Evolutionary conservation across 495 filamentous ascomycete genomes (phyloP).

Genomic region (Neurospora sp.): DNA sequence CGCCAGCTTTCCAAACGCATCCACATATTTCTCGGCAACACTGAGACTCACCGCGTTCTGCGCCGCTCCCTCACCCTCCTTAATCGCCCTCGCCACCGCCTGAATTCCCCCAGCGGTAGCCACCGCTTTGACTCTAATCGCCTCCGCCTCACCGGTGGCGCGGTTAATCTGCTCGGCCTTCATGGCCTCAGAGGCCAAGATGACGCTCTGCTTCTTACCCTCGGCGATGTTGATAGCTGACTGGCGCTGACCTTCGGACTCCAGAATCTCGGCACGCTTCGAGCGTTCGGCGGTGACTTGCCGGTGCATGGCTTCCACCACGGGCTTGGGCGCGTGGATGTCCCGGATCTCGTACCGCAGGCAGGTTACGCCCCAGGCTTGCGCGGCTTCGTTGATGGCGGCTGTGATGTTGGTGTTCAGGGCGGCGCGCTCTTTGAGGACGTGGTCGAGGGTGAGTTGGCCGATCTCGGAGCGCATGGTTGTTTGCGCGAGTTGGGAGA

Average conservation of each 20-base stretch:
- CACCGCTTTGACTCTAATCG: conserved; percentile 72
- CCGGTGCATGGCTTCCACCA: conserved; percentile 94
- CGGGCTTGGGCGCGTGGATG: conserved; percentile 88
- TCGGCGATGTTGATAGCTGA: conserved; percentile 97
- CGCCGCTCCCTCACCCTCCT: conserved; percentile 57
- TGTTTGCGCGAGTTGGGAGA: conserved; percentile 93
- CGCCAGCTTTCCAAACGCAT: conserved; percentile 83
- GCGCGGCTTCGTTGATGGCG: conserved; percentile 95
- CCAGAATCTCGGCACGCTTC: conserved; percentile 94
- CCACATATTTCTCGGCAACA: conserved; percentile 96
- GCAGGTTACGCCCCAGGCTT: conserved; percentile 93
- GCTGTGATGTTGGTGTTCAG: conserved; percentile 96
- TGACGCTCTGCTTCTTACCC: conserved; percentile 89
- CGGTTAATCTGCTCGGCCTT: conserved; percentile 84
- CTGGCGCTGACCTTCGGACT: conserved; percentile 91
- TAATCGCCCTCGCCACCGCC: conserved; percentile 65
- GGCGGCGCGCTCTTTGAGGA: conserved; percentile 88
- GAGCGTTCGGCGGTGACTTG: conserved; percentile 94
- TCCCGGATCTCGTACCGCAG: conserved; percentile 96
- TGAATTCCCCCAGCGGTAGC: conserved; percentile 87
- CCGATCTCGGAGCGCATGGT: conserved; percentile 99
- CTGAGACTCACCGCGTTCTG: conserved; percentile 74
- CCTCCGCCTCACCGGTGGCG: conserved; percentile 85
- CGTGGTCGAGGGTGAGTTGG: conserved; percentile 90
- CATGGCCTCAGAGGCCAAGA: conserved; percentile 89